Evolutionary conservation across 1,284 basidiomycete genomes (phyloP).

Genomic region (Exobasidium cylindrosporum): DNA sequence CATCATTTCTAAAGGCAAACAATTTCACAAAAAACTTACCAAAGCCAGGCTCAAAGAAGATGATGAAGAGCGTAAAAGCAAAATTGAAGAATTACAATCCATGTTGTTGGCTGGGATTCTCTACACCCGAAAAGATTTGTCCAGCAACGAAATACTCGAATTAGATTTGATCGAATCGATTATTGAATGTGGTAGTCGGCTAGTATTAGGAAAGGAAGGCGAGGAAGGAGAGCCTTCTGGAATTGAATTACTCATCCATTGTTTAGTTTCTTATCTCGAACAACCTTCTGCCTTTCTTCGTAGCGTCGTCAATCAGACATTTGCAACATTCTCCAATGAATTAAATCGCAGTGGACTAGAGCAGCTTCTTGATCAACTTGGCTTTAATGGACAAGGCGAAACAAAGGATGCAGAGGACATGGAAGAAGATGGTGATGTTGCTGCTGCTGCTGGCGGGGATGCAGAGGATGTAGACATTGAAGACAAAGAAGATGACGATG

Average conservation of each 20-base stretch:
- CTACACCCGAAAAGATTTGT: neutral
- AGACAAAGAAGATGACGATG: slow-evolving; percentile 16
- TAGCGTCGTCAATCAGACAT: slow-evolving; percentile 75
- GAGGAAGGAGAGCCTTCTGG: slow-evolving; percentile 60
- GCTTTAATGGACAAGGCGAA: slow-evolving; percentile 15
- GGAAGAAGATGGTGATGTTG: slow-evolving; percentile 24
- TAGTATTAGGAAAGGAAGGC: slow-evolving; percentile 29
- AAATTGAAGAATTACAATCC: neutral
- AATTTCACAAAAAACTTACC: neutral
- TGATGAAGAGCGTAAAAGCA: neutral
- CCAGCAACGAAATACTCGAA: neutral
- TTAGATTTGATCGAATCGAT: neutral
- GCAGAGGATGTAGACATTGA: neutral
- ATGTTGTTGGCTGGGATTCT: neutral
- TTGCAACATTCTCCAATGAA: slow-evolving; percentile 69
- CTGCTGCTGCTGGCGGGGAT: slow-evolving; percentile 57
- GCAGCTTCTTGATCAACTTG: slow-evolving; percentile 66
- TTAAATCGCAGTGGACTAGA: slow-evolving; percentile 75
- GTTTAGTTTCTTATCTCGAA: slow-evolving; percentile 83
- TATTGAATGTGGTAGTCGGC: slow-evolving; percentile 1
- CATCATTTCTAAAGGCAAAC: neutral
- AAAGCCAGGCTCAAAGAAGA: neutral
- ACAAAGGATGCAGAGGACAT: slow-evolving; percentile 20
- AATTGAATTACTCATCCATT: slow-evolving; percentile 81
- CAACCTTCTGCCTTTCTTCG: slow-evolving; percentile 78